Base-by-base conservation (phyloP, 225 moss, liverwort and hornwort genomes). In the Physcomitrium patens region DNA sequence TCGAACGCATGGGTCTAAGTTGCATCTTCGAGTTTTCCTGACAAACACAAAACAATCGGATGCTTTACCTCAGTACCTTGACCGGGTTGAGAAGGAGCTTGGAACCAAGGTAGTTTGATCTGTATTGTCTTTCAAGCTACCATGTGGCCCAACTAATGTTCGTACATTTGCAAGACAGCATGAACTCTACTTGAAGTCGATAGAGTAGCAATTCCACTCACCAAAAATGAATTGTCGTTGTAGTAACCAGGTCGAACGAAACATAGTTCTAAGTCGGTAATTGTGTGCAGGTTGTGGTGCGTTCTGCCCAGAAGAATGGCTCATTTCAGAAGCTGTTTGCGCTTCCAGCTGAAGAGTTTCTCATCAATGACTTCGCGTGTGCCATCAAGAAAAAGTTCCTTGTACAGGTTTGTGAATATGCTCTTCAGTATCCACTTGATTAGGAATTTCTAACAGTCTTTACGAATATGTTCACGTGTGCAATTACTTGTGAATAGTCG, bases 321-420 rank as follows among this genome's bases (percentile, higher is more conserved):
- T 89, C 90, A 59, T 96, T 94, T 58, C 96, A 96, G 70, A 96
- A 94, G 74, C 80, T 96, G 19, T 96, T 96, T 64, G 75, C 84
- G 19, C 80, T 96, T 44, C 96, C 96, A 12, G 77, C 84, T 65
- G 96, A 96, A 79, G 96, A 96, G 74, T 96, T 91, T 37, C 94
- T 96, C 12, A 92, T 96, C 82, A 96, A 96, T 50, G 96, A 96
- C 76, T 96, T 89, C 17, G 94, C 91, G 0, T 96, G 96, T 76
- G 96, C 96, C 43, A 86, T 89, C 48, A 96, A 94, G 87, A 91
- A 78, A 68, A 96, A 83, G 60, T 91, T 93, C 70, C 89, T 75
- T 11, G 84, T 93, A 72, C 89, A 90, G 81, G 91, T 89, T 72
- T 27, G 43, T 44, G n/a, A 19, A 46, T 57, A 9, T 27, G 65